Conservation (phyloP, 1,284 basidiomycete genomes). For the Ceratobasidium sp. region DNA sequence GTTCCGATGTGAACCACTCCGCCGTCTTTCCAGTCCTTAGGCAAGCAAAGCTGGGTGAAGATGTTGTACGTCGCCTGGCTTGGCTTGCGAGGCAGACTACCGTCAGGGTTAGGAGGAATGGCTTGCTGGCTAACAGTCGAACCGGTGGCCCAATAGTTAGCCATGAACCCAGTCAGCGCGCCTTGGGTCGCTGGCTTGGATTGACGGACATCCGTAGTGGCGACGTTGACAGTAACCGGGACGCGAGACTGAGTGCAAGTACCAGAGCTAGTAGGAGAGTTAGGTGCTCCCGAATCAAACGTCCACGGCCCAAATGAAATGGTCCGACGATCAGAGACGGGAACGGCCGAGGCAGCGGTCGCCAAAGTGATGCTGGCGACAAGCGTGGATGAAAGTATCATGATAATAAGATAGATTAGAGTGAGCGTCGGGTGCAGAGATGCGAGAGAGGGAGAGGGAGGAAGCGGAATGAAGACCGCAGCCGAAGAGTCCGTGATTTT, state of each 20-base stretch:
- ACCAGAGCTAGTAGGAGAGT: constrained; percentile 20
- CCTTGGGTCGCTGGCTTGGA: constrained; percentile 14
- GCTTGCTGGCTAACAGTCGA: constrained; percentile 17
- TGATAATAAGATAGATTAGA: constrained; percentile 30
- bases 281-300: not conserved
- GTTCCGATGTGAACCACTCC: constrained; percentile 50
- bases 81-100: constrained; percentile 1
- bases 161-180: constrained; percentile 27
- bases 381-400: constrained; percentile 37
- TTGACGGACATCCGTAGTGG: constrained; percentile 7
- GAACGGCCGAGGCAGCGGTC: constrained; percentile 40
- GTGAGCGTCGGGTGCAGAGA: constrained; percentile 13
- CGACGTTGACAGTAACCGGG: constrained; percentile 31
- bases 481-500: not conserved
- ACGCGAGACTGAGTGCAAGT: constrained; percentile 21
- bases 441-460: constrained; percentile 27
- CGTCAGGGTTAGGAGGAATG: constrained; percentile 21
- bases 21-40: constrained; percentile 45
- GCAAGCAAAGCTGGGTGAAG: constrained; percentile 50
- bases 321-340: not conserved
- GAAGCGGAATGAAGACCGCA: not conserved
- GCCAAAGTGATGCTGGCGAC: constrained; percentile 45
- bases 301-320: not conserved
- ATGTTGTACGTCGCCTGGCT: constrained; percentile 50
- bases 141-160: constrained; percentile 34